Evolutionary conservation across 2,329 filamentous ascomycete genomes (phyloP).

Genomic region (Colletotrichum sidae): DNA sequence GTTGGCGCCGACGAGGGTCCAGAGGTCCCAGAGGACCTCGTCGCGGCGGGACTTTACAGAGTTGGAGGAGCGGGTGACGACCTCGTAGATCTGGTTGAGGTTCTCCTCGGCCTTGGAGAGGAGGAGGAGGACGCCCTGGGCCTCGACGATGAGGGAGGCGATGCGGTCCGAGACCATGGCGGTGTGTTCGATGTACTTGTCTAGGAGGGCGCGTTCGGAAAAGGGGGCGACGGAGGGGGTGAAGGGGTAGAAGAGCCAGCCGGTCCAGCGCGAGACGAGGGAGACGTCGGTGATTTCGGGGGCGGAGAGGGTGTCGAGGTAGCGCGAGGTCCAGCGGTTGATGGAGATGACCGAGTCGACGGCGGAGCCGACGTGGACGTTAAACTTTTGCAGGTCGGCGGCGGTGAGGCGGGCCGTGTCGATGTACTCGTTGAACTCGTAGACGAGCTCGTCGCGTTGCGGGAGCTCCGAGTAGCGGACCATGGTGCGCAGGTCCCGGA

Average conservation of each 20-base stretch:
- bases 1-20: conserved; percentile 81
- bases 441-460: conserved; percentile 75
- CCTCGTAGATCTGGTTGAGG: conserved; percentile 76
- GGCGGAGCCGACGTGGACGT: conserved; percentile 78
- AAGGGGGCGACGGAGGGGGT: conserved; percentile 62
- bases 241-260: conserved; percentile 71
- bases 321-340: conserved; percentile 79
- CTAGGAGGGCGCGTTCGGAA: conserved; percentile 72
- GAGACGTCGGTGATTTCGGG: conserved; percentile 46
- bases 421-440: conserved; percentile 83
- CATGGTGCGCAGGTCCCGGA: conserved; percentile 79
- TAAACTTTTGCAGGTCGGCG: conserved; percentile 78
- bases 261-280: conserved; percentile 52
- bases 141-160: conserved; percentile 73
- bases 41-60: conserved; percentile 69
- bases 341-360: conserved; percentile 81
- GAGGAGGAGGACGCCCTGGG: conserved; percentile 73
- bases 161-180: conserved; percentile 78
- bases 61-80: conserved; percentile 73
- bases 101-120: conserved; percentile 77
- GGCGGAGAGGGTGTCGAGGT: conserved; percentile 70
- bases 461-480: conserved; percentile 78
- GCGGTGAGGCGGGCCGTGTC: conserved; percentile 74
- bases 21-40: conserved; percentile 76
- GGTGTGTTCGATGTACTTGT: conserved; percentile 82